Evolutionary conservation across 306 rosid genomes (phyloP), one percentile per base, ranked within the genome.

Genomic region (Medicago ruthenica): DNA sequence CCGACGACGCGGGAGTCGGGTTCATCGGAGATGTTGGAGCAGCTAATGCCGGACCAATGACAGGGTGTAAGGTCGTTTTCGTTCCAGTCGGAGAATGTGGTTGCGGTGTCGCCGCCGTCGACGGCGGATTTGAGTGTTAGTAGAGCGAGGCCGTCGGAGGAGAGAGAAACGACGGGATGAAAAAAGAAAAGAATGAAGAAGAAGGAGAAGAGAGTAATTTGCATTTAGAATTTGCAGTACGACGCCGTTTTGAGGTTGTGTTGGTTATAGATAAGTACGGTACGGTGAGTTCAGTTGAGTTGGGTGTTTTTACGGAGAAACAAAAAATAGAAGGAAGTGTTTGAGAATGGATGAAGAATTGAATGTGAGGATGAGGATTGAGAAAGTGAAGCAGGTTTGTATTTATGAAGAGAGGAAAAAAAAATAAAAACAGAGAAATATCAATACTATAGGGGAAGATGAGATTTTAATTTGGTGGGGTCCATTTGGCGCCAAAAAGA

Each of bases 101-200:
- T 50, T 75, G 80, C 77, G 18, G 66, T 79, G 14, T 76, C 75
- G 0, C 77, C 75, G 1, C 77, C 84, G 40, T 92, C 96, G 7
- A 92, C 89, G 72, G 97, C 99, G 17, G 98, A 96, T 64, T 96
- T 96, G 1, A 96, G 89, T 15, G 99, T 90, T 57, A 96, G 92
- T 71, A 96, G 96, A 5, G 99, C 87, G 51, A 96, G 87, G 27
- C 99, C 99, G 76, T 96, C 98, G 31, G 96, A 85, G 51, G 96
- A 83, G 40, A 96, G 96, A 31, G 96, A 80, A 60, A 66, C 37
- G 9, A 60, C 74, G 27, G 65, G 34, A 21, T 71, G 50, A 50
- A 75, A 81, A 20, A 69, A 37, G 65, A 66, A 63, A 20, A 54
- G 21, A 22, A 75, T 0, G 1, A 65, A 18, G 3, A 42, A 7